Base-by-base conservation (phyloP, 176 grass and related monocot species). In the Panicum miliaceum region DNA sequence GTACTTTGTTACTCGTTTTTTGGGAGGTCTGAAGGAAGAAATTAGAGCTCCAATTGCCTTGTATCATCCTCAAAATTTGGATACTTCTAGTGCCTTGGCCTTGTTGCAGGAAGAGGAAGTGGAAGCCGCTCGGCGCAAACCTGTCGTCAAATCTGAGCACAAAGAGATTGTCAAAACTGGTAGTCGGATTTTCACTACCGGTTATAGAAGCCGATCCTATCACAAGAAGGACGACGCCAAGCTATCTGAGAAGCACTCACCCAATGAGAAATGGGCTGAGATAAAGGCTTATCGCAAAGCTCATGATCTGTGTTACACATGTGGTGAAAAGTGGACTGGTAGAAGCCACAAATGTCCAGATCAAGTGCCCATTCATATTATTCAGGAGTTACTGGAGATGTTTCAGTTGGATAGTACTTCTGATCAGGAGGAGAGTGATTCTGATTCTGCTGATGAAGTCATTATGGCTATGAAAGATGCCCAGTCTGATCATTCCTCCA, bases 121-220 rank as follows among this genome's bases (percentile, higher is more conserved):
- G 52, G 19, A 56, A 1, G 2, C 47, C 7, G 0, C 5, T 54
- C 3, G 18, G 4, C 6, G 5, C 20, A 54, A 14, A 2, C 5
- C 19, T 16, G 1, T 8, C 0, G 2, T 13, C 18, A 20, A 8
- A 8, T 7, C 5, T n/a, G n/a, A n/a, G n/a, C n/a, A n/a, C n/a
- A n/a, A n/a, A n/a, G n/a, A n/a, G n/a, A n/a, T n/a, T n/a, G n/a
- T n/a, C n/a, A n/a, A n/a, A n/a, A n/a, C n/a, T 2, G 8, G 53
- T 2, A 57, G 20, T 6, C 1, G 1, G 19, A 1, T 54, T 0
- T 54, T 20, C 53, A 8, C 53, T 57, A 6, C 5, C 3, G 1
- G 6, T 4, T 5, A 57, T 8, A 8, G n/a, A n/a, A 0, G 0
- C 6, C 8, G 9, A 57, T 5, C 16, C 16, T 3, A 12, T 15